Evolutionary conservation across 1,284 basidiomycete genomes (phyloP), one percentile per base, ranked within the genome.

Genomic region (Taiwanofungus camphoratus): DNA sequence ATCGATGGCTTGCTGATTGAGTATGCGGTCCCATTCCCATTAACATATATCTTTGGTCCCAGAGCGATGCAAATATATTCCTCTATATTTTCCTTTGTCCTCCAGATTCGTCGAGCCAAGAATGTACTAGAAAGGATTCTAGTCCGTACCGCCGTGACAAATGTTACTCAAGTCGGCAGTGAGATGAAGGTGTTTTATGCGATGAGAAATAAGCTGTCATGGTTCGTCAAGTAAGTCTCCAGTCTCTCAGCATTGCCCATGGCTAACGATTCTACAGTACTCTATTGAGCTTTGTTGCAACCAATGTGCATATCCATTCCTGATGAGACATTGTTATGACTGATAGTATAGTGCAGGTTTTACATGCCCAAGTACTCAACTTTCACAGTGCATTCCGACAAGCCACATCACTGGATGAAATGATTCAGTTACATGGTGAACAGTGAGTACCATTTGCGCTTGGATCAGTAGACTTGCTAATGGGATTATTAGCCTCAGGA

Each of bases 11-110:
- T 91, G 4, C 61, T 70, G 2, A 65, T 87, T 22, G 87, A 89
- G 65, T 92, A 91, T 51, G 76, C 82, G 13, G 73, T 85, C 0
- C 86, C 90, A 1, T 92, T 91, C 57, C 90, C 90, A 0, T 62
- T 92, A 48, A 82, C 81, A 0, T 91, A 90, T 54, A 71, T 92
- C 35, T 87, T 91, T 57, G 77, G 77, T 1, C 75, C 82, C 1
- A 67, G 65, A 3, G 68, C 73, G 2, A 63, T 85, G 38, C 72
- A 76, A 49, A 62, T 70, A 1, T 91, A 92, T 50, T 74, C 78
- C 23, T 74, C 81, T 15, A 69, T 92, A 16, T 89, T 92, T 52
- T 69, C 78, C n/a, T 82, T 91, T 51, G 59, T 93, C 34, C 63
- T 92, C 23, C 87, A 91, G 56, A 71, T 92, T 23, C 70, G 79